phyloP scores from a whole-genome alignment of 495 filamentous ascomycete genomes.

The Lepraria neglecta region DNA sequence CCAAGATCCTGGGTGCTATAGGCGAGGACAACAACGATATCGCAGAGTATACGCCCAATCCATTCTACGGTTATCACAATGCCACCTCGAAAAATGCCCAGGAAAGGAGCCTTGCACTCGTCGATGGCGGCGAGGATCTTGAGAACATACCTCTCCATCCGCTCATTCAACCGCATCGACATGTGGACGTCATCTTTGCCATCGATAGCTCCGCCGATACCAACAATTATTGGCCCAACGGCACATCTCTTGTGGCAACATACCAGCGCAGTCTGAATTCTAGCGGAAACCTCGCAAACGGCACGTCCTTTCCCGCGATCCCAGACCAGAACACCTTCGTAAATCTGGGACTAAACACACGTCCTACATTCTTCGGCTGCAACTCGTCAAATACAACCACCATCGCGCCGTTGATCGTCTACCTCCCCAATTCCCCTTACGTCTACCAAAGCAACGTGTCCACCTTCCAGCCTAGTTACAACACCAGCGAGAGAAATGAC shows the following conservation, averaged over 20 bases:
- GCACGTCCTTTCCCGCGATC: constrained; percentile 75
- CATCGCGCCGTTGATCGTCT: constrained; percentile 66
- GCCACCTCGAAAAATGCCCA: constrained; percentile 53
- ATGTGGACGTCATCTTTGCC: constrained; percentile 88
- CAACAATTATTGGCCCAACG: constrained; percentile 72
- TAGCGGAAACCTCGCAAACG: constrained; percentile 57
- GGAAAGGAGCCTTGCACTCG: constrained; percentile 58
- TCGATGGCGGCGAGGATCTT: constrained; percentile 80
- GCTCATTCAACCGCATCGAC: constrained; percentile 68
- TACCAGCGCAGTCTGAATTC: constrained; percentile 63
- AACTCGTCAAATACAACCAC: constrained; percentile 58
- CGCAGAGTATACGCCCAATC: constrained; percentile 76
- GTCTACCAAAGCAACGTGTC: constrained; percentile 62
- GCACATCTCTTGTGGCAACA: constrained; percentile 72
- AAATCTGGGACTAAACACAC: constrained; percentile 75
- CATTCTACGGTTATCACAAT: constrained; percentile 68
- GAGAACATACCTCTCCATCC: constrained; percentile 88
- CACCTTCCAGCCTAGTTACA: constrained; percentile 62
- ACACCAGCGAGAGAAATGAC: constrained; percentile 56
- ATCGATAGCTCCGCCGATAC: constrained; percentile 84
- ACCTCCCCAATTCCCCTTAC: constrained; percentile 86
- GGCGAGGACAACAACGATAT: constrained; percentile 64
- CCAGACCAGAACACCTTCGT: constrained; percentile 83
- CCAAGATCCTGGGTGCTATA: constrained; percentile 48
- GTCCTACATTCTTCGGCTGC: constrained; percentile 92